Base-by-base conservation (phyloP, 2,329 filamentous ascomycete genomes). In the Xylariaceae sp. region DNA sequence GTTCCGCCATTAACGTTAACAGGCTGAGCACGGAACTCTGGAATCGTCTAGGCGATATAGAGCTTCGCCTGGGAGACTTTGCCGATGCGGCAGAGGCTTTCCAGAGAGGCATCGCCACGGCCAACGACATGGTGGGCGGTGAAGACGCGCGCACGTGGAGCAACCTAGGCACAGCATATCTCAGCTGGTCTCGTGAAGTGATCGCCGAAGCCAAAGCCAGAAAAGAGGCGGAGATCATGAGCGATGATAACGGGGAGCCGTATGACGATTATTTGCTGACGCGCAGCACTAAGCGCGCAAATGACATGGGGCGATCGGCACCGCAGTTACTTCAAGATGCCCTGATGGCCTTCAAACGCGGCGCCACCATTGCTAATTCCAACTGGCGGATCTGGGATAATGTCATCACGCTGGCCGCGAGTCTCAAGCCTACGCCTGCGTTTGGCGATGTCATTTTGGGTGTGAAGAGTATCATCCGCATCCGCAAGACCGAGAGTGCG, bases 311-410 rank as follows among this genome's bases (percentile, higher is more conserved):
- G 32, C 80, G 86, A 59, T 81, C 84, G 0, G 76, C 83, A 37
- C 41, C 62, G 4, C 78, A 78, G 47, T 77, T 89, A 51, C 80
- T 91, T 1, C 75, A 80, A 0, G 89, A 95, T 67, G 85, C 94
- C 0, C 80, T 99, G 0, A 77, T 81, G 4, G 92, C 94, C 0
- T 89, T 95, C 71, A 94, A 95, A 68, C 87, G 88, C 60, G 94
- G 91, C 7, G 90, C 91, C 0, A 80, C 82, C 3, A 81, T 96
- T 29, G 90, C 95, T 49, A 81, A 89, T 70, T 86, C 91, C 64
- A 92, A 92, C 73, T 89, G 87, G 80, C 85, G 89, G 63, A 96
- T 99, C 70, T 97, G 92, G 92, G 89, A 95, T 68, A 99, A 99
- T 65, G 87, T 97, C 12, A 81, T 99, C 54, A 94, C 91, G 0